Evolutionary conservation across 805 yeast species (phyloP), one percentile per base, ranked within the genome.

Genomic region (Yamadazyma scolyti): DNA sequence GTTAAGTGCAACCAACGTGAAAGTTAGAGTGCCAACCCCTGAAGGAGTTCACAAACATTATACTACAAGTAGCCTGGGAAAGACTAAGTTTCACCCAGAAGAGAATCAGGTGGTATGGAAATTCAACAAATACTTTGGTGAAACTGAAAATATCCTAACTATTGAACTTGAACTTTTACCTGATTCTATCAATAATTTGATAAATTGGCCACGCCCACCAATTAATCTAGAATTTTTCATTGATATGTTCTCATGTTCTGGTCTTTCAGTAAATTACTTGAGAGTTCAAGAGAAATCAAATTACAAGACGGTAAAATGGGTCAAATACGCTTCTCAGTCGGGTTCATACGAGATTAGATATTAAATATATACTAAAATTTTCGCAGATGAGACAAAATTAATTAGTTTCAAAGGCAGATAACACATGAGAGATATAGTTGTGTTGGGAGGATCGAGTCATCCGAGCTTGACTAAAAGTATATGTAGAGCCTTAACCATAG

Each of bases 381-480:
- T 19, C 20, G 20, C 20, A 19, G 9, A 10, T 8, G 7, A 10
- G 10, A 10, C 20, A 19, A 19, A 19, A 19, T 19, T 19, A 19
- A 7, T 8, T 19, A 19, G 7, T 10, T 10, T 8, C 10, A 19
- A 7, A 19, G 9, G 9, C 20, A 19, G 20, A 19, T 10, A 19
- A 7, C 20, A 14, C 11, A 85, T 88, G 85, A 79, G 86, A 60
- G 87, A 88, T 61, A 75, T 93, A 35, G 79, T 88, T 16, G 82
- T 93, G 11, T 76, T 93, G 48, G 89, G 96, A 12, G 97, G 98
- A 22, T 75, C 86, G 20, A 82, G 96, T 8, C 95, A 93, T 52
- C 93, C 95, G 4, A 72, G 71, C 6, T 72, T 93, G 31, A 81
- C 90, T 3, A 71, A 70, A 21, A 62, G 77, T 38, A 88, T 93